phyloP scores from a whole-genome alignment of 2,329 filamentous ascomycete genomes.

The Pseudogymnoascus sp. region DNA sequence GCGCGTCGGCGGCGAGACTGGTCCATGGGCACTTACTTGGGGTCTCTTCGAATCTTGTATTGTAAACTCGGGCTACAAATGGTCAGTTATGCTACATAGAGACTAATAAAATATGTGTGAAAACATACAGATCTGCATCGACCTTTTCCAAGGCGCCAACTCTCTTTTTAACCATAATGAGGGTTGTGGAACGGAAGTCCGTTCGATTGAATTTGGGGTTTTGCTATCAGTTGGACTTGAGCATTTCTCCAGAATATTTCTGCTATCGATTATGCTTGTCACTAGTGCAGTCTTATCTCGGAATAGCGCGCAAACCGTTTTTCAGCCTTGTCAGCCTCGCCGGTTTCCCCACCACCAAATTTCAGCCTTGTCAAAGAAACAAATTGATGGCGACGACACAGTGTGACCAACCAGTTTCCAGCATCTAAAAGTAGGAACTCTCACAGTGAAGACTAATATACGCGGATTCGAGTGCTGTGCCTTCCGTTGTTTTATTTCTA shows the following conservation, averaged over 20 bases:
- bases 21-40: constrained; percentile 46
- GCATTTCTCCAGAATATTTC: constrained; percentile 20
- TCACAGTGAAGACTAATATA: not conserved
- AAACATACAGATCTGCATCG: constrained; percentile 67
- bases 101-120: constrained; percentile 13
- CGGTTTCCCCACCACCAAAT: not conserved
- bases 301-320: not conserved
- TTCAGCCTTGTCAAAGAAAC: not conserved
- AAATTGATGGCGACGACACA: not conserved
- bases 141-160: constrained; percentile 90
- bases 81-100: constrained; percentile 22
- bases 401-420: not conserved
- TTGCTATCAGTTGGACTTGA: constrained; percentile 6
- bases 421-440: not conserved
- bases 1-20: not conserved
- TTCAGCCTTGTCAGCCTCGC: constrained; percentile 4
- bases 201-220: constrained; percentile 10
- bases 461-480: not conserved
- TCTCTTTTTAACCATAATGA: constrained; percentile 72
- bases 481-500: not conserved
- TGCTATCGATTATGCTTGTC: constrained; percentile 23
- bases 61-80: constrained; percentile 64
- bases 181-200: constrained; percentile 10
- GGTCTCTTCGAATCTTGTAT: constrained; percentile 84
- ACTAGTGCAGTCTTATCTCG: not conserved